Base-by-base conservation (phyloP, 139 green algal species). In the Desmodesmus armatus region DNA sequence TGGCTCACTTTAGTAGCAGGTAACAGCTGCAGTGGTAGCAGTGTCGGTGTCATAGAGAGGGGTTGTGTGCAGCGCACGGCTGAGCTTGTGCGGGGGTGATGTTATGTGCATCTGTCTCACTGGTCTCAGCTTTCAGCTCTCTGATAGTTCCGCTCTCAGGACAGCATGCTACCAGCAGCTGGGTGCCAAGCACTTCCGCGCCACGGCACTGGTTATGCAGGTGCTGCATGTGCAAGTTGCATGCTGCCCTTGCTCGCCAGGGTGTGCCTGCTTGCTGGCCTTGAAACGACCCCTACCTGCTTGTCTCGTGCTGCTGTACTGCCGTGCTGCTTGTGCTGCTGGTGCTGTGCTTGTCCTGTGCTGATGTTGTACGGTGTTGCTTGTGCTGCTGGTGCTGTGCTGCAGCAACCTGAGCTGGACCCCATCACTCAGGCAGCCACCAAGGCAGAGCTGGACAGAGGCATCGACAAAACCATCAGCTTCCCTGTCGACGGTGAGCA, bases 391-490 rank as follows among this genome's bases (percentile, higher is more conserved):
- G 70, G 27, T 79, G 66, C 15, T 43, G 23, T 58, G 35, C 37
- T 40, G 37, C 78, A 92, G 86, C 72, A 85, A 77, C 47, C 67
- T 1, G 83, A 92, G 7, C 44, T 85, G 11, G 85, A 82, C 9
- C 35, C 63, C 9, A 78, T 47, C 23, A 78, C 72, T 37, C 72
- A 89, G 39, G 81, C 78, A 31, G 80, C 74, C 0, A 51, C 76
- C 21, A 88, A 88, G 70, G 81, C 78, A 7, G 85, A 91, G 58
- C 81, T 90, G 21, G 88, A 91, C 55, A 69, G 75, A 17, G 81
- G 84, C 27, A 72, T 89, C 1, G 76, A 87, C 23, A 66, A 74
- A 23, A 75, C 85, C 44, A 58, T 80, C 35, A 76, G 74, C 70
- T 88, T 90, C 69, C 81, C 88, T 33, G 55, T 85, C 17, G 83